phyloP scores from a whole-genome alignment of 768 basidiomycete species.

The Tricholoma terreum region DNA sequence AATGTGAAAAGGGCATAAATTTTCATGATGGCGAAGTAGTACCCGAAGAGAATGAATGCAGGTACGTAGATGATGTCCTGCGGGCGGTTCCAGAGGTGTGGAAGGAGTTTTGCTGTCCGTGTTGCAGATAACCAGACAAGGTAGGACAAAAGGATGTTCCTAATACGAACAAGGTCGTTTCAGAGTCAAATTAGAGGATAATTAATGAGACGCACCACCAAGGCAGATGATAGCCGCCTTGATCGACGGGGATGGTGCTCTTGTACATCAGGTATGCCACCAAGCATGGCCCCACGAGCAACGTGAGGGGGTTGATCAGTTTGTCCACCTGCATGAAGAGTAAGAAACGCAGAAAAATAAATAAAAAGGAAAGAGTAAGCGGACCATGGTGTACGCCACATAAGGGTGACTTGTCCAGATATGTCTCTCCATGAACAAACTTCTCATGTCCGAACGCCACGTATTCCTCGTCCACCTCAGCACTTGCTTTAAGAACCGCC shows the following conservation, averaged over 20 bases:
- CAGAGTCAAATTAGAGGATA: background rate
- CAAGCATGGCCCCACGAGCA: constrained; percentile 79
- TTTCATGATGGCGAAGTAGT: constrained; percentile 96
- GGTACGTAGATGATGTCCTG: constrained; percentile 78
- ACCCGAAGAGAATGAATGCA: constrained; percentile 86
- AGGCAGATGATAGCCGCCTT: constrained; percentile 79
- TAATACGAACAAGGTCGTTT: constrained; percentile 19
- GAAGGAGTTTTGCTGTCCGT: constrained; percentile 77
- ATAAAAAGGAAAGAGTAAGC: constrained; percentile 44
- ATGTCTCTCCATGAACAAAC: constrained; percentile 83
- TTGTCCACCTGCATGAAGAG: constrained; percentile 64
- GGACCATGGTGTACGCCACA: constrained; percentile 90
- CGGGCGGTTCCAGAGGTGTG: constrained; percentile 77
- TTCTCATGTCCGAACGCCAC: constrained; percentile 87
- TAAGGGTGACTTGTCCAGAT: constrained; percentile 91
- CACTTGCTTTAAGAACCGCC: constrained; percentile 93
- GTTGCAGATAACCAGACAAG: constrained; percentile 69
- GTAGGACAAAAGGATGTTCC: constrained; percentile 70
- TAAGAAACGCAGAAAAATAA: constrained; percentile 16
- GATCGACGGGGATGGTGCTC: constrained; percentile 60
- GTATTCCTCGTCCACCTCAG: constrained; percentile 93
- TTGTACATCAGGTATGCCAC: constrained; percentile 77
- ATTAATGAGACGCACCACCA: constrained; percentile 59
- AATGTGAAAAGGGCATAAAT: constrained; percentile 86
- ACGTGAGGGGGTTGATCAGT: constrained; percentile 81